These are phyloP conservation scores for Chara braunii DNA, from an alignment of 139 green algal species.

Conservation along the genomic window DNA sequence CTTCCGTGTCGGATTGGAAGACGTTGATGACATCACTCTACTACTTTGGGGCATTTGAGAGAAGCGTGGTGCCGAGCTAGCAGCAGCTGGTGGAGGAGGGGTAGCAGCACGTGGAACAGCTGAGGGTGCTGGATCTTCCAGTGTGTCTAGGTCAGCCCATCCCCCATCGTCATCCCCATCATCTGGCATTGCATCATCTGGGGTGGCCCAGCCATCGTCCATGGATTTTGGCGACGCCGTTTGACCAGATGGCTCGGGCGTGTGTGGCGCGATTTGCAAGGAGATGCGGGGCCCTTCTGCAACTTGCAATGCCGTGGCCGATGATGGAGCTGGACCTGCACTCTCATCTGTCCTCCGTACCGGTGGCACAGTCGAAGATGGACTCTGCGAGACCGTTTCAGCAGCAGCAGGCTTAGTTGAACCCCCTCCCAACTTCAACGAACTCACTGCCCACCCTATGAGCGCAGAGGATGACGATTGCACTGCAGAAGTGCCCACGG, in stretches of 20 bases:
- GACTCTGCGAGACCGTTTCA: neutral
- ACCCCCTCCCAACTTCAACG: conserved; percentile 2
- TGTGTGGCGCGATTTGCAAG: too few relatives aligned
- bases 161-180: conserved; percentile 24
- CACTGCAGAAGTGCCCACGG: neutral
- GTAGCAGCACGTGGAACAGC: too few relatives aligned
- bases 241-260: too few relatives aligned
- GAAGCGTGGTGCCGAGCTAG: neutral
- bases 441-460: conserved; percentile 24
- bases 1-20: too few relatives aligned
- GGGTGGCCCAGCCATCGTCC: conserved; percentile 8
- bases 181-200: conserved; percentile 9
- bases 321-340: neutral
- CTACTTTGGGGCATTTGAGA: too few relatives aligned
- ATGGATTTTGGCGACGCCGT: neutral
- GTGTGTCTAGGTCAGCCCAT: conserved; percentile 19
- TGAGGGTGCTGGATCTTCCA: neutral
- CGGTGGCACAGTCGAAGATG: neutral
- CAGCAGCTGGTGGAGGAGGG: neutral
- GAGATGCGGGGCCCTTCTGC: neutral
- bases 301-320: neutral
- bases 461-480: neutral
- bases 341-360: neutral
- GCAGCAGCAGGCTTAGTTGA: neutral
- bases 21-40: too few relatives aligned